phyloP scores from a whole-genome alignment of 2,329 filamentous ascomycete genomes.

The Stagonosporopsis tanaceti region DNA sequence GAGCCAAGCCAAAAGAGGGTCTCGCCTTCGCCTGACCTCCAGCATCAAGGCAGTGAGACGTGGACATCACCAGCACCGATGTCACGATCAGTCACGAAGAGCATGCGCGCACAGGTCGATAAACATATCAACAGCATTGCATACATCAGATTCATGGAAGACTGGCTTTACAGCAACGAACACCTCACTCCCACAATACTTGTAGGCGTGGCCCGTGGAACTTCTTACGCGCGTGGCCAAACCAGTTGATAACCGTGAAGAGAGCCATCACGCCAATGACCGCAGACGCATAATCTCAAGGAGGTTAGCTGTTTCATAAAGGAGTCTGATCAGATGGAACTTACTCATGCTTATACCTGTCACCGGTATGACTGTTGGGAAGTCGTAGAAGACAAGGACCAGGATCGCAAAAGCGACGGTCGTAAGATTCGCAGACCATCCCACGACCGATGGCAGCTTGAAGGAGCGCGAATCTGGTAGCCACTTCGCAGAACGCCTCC shows the following conservation, averaged over 20 bases:
- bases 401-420: slow-evolving; percentile 36
- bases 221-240: slow-evolving; percentile 23
- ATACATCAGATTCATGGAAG: not conserved
- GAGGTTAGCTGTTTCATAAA: not conserved
- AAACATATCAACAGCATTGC: not conserved
- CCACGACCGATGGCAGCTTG: slow-evolving; percentile 29
- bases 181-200: not conserved
- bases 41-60: not conserved
- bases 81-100: not conserved
- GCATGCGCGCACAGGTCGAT: not conserved
- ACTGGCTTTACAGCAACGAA: no score
- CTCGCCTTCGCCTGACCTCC: not conserved
- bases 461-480: slow-evolving; percentile 28
- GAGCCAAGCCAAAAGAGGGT: not conserved
- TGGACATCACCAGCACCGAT: not conserved
- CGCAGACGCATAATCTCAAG: slow-evolving; percentile 23
- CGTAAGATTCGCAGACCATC: slow-evolving; percentile 36
- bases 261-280: slow-evolving; percentile 27
- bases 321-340: not conserved
- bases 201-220: slow-evolving; percentile 25
- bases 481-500: slow-evolving; percentile 30
- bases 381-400: slow-evolving; percentile 41
- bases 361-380: slow-evolving; percentile 39
- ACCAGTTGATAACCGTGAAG: slow-evolving; percentile 24
- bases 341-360: slow-evolving; percentile 43